Evolutionary conservation across 352 stramenopile genomes (phyloP), one percentile per base, ranked within the genome.

Genomic region (Pythium coloratum): DNA sequence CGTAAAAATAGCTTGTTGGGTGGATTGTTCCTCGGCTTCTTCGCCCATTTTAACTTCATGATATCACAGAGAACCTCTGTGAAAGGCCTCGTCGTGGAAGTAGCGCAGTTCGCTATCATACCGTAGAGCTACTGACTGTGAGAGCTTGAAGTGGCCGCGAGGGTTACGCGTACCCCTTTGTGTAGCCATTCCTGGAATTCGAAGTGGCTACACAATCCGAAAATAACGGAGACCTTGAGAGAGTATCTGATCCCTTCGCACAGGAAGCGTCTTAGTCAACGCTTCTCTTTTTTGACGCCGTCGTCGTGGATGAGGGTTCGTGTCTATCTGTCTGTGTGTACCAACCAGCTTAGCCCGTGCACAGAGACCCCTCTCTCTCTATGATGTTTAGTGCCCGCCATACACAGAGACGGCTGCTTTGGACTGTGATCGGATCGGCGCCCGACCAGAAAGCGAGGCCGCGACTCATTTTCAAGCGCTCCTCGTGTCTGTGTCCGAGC

Each of bases 371-470:
- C 28, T 30, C 28, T 30, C 28, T 30, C 28, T 30, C 28, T 30
- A 30, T 4, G 28, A 30, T 49, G 42, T 49, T 26, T 49, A 49
- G 14, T 49, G 42, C 42, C 5, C 16, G 12, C 34, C 12, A 30
- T 30, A 30, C 28, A 30, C 10, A 5, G 38, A 13, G 8, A 40
- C 34, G 34, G 34, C 34, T 40, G 34, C 1, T 20, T 26, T 33
- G 49, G 5, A 34, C 33, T 12, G 9, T 28, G 34, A 10, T 46
- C 38, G 44, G 28, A 61, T 51, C 55, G 33, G 36, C 24, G 12
- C 34, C 55, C 36, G 55, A 61, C 55, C 55, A 61, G 55, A 61
- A 49, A 61, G 12, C 55, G 55, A 61, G 55, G 47, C 24, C 42
- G 42, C 42, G 5, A 18, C 16, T 5, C 42, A 26, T 26, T 26